Evolutionary conservation across 257 asterid species (phyloP), one percentile per base, ranked within the genome.

Genomic region (Solanum medicagineum): DNA sequence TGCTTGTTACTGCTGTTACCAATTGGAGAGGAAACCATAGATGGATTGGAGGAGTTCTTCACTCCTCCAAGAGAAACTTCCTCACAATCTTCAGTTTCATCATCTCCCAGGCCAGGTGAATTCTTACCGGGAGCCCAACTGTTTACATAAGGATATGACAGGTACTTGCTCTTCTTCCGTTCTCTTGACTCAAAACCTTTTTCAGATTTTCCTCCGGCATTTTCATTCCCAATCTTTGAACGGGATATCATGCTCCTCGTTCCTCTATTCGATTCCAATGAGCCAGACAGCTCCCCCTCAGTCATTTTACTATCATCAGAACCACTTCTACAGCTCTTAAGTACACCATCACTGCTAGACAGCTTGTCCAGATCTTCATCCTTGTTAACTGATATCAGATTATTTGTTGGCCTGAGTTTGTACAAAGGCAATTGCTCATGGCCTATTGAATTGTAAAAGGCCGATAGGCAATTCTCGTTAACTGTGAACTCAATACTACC

Each of bases 151-250:
- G 99, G 98, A 85, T 89, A 93, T 40, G 99, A 93, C 70, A 95
- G 89, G 86, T 92, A 96, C 91, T 91, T 93, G 93, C 99, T 94
- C 92, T 91, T 96, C 89, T 86, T 95, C 90, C 95, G 91, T 70
- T 91, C 93, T 60, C 99, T 90, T 6, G 91, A 87, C 84, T 87
- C 91, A 55, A 56, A 54, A 42, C 91, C 83, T 81, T 88, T 91
- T 66, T 87, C 91, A 19, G 87, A 83, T 55, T 75, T 86, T 63
- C 65, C 80, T 32, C 79, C 69, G 1, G 85, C 73, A 20, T 54
- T 36, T 66, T 22, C 36, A 40, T 75, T 42, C 24, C 44, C 74
- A 79, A 7, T 24, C 32, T 57, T 75, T 32, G 74, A 86, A 47
- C 45, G 24, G 26, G 74, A 44, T 71, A 24, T 24, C 55, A 36